Percentiles rank a stretch among this genome's conserved stretches.
Evolutionary conservation across 2,329 filamentous ascomycete species (phyloP).

Genomic region (Aureobasidium leucospermi): DNA sequence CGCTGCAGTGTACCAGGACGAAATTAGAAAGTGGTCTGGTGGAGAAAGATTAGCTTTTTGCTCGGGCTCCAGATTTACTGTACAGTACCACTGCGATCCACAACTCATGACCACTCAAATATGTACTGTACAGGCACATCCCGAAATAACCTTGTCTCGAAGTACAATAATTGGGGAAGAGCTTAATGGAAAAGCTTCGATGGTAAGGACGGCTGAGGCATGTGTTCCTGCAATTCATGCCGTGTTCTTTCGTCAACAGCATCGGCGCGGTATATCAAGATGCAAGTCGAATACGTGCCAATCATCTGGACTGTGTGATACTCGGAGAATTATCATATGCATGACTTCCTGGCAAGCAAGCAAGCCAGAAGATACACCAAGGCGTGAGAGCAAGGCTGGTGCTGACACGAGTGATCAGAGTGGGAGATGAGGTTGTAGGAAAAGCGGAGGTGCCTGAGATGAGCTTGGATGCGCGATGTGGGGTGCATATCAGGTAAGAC

Average conservation of each 20-base stretch:
- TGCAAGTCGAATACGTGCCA: neutral
- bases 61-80: neutral
- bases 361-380: neutral
- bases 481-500: constrained; percentile 12
- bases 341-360: too few species aligned
- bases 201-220: neutral
- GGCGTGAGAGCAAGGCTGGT: neutral
- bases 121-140: neutral
- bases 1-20: neutral
- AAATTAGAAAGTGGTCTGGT: neutral
- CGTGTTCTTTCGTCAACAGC: neutral
- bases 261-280: neutral
- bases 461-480: neutral
- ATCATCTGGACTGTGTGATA: neutral
- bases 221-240: neutral
- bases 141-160: neutral
- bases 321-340: too few species aligned
- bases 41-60: neutral
- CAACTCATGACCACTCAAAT: neutral
- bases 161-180: neutral
- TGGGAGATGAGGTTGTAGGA: neutral
- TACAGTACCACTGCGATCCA: neutral
- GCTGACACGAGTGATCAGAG: neutral
- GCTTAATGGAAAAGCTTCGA: neutral
- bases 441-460: neutral